phyloP scores from a whole-genome alignment of 129 eudicot species.

The Rutidosis leptorrhynchoides region DNA sequence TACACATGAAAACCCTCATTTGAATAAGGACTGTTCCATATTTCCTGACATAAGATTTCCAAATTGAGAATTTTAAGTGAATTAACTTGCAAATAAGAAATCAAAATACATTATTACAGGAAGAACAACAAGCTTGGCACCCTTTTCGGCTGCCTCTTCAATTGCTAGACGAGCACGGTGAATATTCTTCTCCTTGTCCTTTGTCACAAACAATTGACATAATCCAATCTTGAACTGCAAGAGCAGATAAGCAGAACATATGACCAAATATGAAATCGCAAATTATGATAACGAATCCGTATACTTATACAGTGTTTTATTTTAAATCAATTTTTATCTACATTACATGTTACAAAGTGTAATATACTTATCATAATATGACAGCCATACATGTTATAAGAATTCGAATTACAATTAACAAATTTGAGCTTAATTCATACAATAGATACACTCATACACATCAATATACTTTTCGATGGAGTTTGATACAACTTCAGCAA shows the following conservation, averaged over 20 bases:
- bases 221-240: constrained; percentile 86
- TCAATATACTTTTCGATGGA: neutral
- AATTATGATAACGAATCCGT: neutral
- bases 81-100: neutral
- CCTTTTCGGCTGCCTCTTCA: constrained; percentile 84
- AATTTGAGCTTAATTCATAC: neutral
- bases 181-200: constrained; percentile 83
- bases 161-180: constrained; percentile 64
- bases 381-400: neutral
- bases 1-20: constrained; percentile 87
- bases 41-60: constrained; percentile 50
- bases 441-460: neutral
- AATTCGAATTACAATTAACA: neutral
- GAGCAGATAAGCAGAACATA: neutral
- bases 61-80: constrained; percentile 1
- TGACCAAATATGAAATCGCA: neutral
- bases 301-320: neutral
- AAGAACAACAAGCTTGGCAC: constrained; percentile 81
- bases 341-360: neutral
- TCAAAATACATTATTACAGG: constrained; percentile 48
- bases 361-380: neutral
- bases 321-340: neutral
- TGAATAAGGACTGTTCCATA: constrained; percentile 96
- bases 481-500: neutral
- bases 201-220: constrained; percentile 84